phyloP scores from a whole-genome alignment of 495 filamentous ascomycete genomes.

The Aspergillus homomorphus region DNA sequence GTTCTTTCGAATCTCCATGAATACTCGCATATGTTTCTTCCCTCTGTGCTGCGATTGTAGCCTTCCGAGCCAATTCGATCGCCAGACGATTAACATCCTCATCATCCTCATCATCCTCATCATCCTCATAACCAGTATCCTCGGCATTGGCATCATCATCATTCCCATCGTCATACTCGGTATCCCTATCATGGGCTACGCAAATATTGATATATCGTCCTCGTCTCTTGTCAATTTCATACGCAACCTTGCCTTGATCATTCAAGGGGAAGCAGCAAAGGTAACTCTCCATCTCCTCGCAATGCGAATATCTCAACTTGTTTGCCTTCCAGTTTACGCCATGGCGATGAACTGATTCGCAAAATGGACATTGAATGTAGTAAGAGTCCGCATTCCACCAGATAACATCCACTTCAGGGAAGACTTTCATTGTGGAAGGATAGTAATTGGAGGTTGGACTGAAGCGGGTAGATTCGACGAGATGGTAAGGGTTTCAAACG shows the following conservation, averaged over 20 bases:
- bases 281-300: slow-evolving; percentile 13
- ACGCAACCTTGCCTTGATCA: slow-evolving; percentile 11
- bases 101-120: neutral
- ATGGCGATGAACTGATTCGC: slow-evolving; percentile 16
- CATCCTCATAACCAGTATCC: slow-evolving; percentile 1
- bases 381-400: slow-evolving; percentile 14
- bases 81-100: slow-evolving; percentile 5
- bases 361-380: slow-evolving; percentile 17
- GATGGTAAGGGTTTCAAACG: neutral
- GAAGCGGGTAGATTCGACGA: slow-evolving; percentile 2
- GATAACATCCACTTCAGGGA: slow-evolving; percentile 16
- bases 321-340: slow-evolving; percentile 7
- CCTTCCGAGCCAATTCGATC: slow-evolving; percentile 9
- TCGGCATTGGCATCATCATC: neutral
- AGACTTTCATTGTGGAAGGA: slow-evolving; percentile 7
- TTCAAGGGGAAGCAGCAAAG: slow-evolving; percentile 15
- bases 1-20: slow-evolving; percentile 8
- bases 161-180: slow-evolving; percentile 4
- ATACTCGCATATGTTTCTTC: slow-evolving; percentile 14
- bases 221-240: slow-evolving; percentile 20
- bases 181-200: slow-evolving; percentile 4
- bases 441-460: neutral
- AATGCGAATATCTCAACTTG: slow-evolving; percentile 12
- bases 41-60: slow-evolving; percentile 9
- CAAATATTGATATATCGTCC: slow-evolving; percentile 16